Percentiles rank a stretch among this genome's conserved stretches.
Conservation (phyloP, 2,329 filamentous ascomycete genomes). For the Trichocomaceae sp. region DNA sequence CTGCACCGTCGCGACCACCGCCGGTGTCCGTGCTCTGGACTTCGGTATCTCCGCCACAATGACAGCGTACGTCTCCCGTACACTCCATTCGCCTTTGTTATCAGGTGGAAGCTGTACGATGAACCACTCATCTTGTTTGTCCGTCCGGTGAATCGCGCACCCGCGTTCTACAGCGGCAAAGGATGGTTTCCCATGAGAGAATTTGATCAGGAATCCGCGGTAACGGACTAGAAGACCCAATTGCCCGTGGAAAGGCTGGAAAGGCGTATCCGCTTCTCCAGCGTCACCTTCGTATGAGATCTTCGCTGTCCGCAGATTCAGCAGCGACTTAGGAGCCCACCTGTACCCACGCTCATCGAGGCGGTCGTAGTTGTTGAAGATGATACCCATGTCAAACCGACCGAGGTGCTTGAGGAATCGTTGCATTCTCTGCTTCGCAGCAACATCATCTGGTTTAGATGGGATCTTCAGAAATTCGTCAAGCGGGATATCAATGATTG, state of each 20-base stretch:
- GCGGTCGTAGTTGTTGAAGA: constrained; percentile 17
- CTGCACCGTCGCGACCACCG: no score
- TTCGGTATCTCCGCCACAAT: no score
- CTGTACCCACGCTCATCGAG: constrained; percentile 7
- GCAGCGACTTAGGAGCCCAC: constrained; percentile 15
- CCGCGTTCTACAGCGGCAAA: constrained; percentile 6
- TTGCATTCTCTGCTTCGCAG: constrained; percentile 8
- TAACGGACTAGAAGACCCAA: constrained; percentile 3
- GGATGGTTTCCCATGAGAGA: neutral
- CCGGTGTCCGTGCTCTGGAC: no score
- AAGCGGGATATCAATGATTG: constrained; percentile 10
- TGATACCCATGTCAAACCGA: constrained; percentile 1
- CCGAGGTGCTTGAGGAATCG: constrained; percentile 7
- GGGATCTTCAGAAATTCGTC: neutral
- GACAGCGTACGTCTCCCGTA: no score
- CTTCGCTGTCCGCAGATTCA: constrained; percentile 12
- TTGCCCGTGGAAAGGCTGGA: neutral
- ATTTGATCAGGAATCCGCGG: constrained; percentile 1
- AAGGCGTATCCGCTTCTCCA: neutral
- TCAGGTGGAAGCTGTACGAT: no score
- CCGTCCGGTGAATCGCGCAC: no score
- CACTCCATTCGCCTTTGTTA: no score
- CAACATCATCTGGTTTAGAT: neutral
- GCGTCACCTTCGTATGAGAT: neutral
- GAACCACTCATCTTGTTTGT: no score